Evolutionary conservation across 2,329 filamentous ascomycete species (phyloP).

Genomic region (Sporothrix protearum): DNA sequence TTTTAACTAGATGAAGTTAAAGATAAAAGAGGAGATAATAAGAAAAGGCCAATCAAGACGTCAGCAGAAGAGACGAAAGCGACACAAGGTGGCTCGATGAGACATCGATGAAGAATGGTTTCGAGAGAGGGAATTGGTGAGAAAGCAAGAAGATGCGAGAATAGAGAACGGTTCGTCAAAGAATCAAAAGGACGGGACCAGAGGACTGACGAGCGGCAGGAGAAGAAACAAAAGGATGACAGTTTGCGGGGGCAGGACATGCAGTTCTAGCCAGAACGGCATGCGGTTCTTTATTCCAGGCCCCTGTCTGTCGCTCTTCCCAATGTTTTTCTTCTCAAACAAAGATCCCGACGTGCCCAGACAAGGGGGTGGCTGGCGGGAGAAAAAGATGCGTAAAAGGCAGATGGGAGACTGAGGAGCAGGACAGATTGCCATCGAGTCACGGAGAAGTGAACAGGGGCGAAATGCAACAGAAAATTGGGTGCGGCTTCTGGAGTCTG

Average conservation of each 20-base stretch:
- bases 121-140: not conserved
- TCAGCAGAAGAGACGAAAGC: not conserved
- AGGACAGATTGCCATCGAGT: not conserved
- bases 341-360: not conserved
- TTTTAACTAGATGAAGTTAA: not conserved
- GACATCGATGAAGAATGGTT: not conserved
- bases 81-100: not conserved
- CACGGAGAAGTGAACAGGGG: not conserved
- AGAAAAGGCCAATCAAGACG: not conserved
- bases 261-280: not conserved
- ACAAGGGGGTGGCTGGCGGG: conserved; percentile 3
- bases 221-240: not conserved
- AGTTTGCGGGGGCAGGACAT: not conserved
- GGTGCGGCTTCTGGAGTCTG: not conserved
- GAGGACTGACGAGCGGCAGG: not conserved
- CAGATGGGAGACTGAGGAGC: not conserved
- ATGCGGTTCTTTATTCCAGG: not conserved
- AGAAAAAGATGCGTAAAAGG: not conserved
- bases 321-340: not conserved
- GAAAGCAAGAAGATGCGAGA: not conserved
- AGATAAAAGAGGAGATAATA: not conserved
- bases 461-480: not conserved
- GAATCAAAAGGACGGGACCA: not conserved
- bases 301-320: not conserved
- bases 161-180: not conserved